Evolutionary conservation across 1,139 yeast species (phyloP), one percentile per base, ranked within the genome.

Genomic region (Hemisphaericaspora xylanilytica): DNA sequence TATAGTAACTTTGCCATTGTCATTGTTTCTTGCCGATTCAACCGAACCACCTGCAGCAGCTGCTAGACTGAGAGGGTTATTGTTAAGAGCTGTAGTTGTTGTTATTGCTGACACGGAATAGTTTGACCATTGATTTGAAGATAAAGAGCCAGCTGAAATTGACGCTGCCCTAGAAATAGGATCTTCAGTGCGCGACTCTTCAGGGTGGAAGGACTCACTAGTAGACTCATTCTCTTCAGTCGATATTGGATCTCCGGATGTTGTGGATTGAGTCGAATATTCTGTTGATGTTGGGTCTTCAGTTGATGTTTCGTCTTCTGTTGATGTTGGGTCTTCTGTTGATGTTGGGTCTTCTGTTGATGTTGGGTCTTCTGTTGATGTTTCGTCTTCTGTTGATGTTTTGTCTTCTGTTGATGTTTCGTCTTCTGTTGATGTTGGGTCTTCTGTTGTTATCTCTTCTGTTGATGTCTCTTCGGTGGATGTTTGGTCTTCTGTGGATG

Each of bases 1-100:
- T 47, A 70, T 49, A 40, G 67, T 56, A 32, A 36, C 45, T 25
- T 54, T 42, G 37, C 55, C 59, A 38, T 62, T 20, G 3, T 15
- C 52, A 35, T 20, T 20, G 8, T 20, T 20, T 8, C 26, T 6
- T 24, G 59, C 60, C 41, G 67, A 53, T 47, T 69, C 22, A 26
- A 42, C 22, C 9, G 31, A 2, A 10, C 39, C 35, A 12, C 28
- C 28, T 5, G 14, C 15, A 9, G 9, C 28, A 25, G 15, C 10
- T 25, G 36, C 35, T 41, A 25, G 11, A 37, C 26, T 15, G 25
- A 20, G 11, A 16, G 31, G 5, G 20, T 8, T 11, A 5, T n/a
- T 14, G 5, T 5, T 3, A 14, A 8, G 10, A 9, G 6, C 13
- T 5, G 11, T 12, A 4, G 13, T 16, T 16, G 36, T 14, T 28